phyloP scores from a whole-genome alignment of 257 asterid genomes.

The Nemophila menziesii region DNA sequence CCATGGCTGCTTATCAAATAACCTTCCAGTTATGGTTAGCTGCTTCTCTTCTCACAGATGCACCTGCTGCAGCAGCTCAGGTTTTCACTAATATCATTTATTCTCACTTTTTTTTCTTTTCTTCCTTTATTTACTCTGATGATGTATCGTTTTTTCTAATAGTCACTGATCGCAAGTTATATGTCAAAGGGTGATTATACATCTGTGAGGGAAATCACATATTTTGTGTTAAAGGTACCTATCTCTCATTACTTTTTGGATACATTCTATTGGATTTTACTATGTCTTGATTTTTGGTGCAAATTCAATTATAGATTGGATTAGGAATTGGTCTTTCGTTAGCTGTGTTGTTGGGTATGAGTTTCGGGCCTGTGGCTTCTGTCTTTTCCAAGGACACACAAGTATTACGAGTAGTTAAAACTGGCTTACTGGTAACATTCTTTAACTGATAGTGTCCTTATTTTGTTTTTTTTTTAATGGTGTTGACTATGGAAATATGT shows the following conservation, averaged over 20 bases:
- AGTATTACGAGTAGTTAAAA: slow-evolving; percentile 50
- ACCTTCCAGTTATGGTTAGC: slow-evolving; percentile 94
- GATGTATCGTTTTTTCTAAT: slow-evolving; percentile 7
- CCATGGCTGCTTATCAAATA: slow-evolving; percentile 96
- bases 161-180: slow-evolving; percentile 84
- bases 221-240: slow-evolving; percentile 55
- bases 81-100: slow-evolving; percentile 17
- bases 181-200: slow-evolving; percentile 53
- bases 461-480: slow-evolving; percentile 5
- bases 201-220: slow-evolving; percentile 56
- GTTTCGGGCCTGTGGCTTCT: slow-evolving; percentile 58
- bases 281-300: slow-evolving; percentile 3
- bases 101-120: neutral
- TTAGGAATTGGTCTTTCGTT: slow-evolving; percentile 46
- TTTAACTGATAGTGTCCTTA: neutral
- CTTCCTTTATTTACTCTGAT: slow-evolving; percentile 2
- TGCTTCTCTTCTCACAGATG: slow-evolving; percentile 90
- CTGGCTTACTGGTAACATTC: slow-evolving; percentile 48
- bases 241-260: slow-evolving; percentile 9
- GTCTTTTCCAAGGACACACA: slow-evolving; percentile 55
- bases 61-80: slow-evolving; percentile 87
- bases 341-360: slow-evolving; percentile 50
- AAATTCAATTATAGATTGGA: slow-evolving; percentile 46
- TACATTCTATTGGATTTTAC: neutral
- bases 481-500: slow-evolving; percentile 12